Conservation (phyloP, 2,329 filamentous ascomycete genomes). For the Hyphodiscus sp. region DNA sequence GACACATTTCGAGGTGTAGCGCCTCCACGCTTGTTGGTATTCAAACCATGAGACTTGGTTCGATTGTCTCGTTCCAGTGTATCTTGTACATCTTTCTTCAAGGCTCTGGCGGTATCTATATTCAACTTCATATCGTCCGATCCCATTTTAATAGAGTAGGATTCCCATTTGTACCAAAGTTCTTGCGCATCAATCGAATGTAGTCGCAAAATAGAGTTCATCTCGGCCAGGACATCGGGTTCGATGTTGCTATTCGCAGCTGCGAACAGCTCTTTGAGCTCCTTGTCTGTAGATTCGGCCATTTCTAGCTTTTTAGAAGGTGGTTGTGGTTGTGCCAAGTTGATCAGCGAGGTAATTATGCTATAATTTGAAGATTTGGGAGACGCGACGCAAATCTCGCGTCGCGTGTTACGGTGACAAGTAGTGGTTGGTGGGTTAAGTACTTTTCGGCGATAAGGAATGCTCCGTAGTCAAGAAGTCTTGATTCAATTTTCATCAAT, state of each 20-base stretch:
- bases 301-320: conserved; percentile 5
- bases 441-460: no score
- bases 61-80: conserved; percentile 70
- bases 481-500: no score
- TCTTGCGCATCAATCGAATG: conserved; percentile 79
- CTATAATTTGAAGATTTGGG: neutral
- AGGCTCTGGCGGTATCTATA: conserved; percentile 63
- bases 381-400: neutral
- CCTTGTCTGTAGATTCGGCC: conserved; percentile 16
- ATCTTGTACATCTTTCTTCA: conserved; percentile 86
- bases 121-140: conserved; percentile 67
- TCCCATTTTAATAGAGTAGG: conserved; percentile 93
- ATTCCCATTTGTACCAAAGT: conserved; percentile 98
- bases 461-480: no score
- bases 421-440: no score
- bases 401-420: neutral
- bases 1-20: conserved; percentile 56
- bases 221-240: conserved; percentile 70
- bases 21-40: conserved; percentile 55
- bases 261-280: conserved; percentile 26
- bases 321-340: neutral
- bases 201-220: conserved; percentile 79
- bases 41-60: conserved; percentile 56
- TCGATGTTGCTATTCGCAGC: conserved; percentile 42
- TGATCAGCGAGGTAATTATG: neutral